Base-by-base conservation (phyloP, 148 eudicot species). In the Pharnaceum exiguum region DNA sequence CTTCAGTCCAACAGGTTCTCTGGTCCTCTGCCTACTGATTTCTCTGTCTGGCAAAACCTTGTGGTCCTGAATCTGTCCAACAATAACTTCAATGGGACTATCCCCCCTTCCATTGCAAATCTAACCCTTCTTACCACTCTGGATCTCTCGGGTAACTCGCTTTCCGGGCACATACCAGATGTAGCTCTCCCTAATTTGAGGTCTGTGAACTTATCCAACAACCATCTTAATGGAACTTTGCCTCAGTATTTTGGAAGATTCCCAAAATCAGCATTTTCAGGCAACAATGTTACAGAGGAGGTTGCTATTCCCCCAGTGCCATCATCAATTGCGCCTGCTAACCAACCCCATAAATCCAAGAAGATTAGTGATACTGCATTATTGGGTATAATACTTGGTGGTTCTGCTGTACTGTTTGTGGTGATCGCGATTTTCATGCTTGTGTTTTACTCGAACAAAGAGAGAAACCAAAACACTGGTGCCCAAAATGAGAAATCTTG, bases 151-250 rank as follows among this genome's bases (percentile, higher is more conserved):
- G 79, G 69, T 48, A 87, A 87, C 68, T 77, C 72, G 1, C 57
- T 84, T 51, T 87, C 85, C 15, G 90, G 90, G 38, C 57, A 71
- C 38, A 64, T 87, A 32, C 95, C 87, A 32, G 64, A 82, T 40
- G 7, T 84, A 22, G 48, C 42, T 62, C 39, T 75, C 55, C 68
- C 82, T 1, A 74, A 65, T 60, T 62, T 84, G 62, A 76, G 71
- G 50, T 59, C 39, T 9, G 42, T 87, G 19, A 77, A 86, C 60
- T 51, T 86, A 39, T 81, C 90, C 16, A 73, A 77, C 61, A 90
- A 90, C 56, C 62, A 82, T 48, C 72, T 90, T 28, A 77, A 63
- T n/a, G 97, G 97, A 9, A 53, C 24, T 44, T 22, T 90, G 38
- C 96, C 96, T 37, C 58, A 28, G 44, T 77, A 86, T 7, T 77